These are phyloP conservation scores for Penicillium sumatraense DNA, from an alignment of 2,329 filamentous ascomycete species.

Conservation along the genomic window DNA sequence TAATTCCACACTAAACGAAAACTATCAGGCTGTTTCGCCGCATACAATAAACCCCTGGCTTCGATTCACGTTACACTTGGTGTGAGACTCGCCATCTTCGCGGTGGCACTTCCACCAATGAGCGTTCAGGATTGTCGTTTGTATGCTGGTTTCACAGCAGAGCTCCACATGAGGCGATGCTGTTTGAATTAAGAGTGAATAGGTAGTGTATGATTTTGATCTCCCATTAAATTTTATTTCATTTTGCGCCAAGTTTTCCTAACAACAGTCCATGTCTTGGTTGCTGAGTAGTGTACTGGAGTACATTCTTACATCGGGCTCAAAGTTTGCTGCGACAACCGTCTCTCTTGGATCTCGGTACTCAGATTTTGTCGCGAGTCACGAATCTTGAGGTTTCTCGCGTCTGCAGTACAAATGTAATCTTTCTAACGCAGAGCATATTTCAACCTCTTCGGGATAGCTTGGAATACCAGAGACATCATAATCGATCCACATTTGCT, in stretches of 20 bases:
- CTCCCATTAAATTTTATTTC: no score
- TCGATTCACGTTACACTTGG: not conserved
- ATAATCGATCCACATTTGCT: conserved; percentile 25
- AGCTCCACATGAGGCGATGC: not conserved
- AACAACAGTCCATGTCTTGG: no score
- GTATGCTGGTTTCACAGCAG: not conserved
- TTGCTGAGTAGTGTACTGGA: no score
- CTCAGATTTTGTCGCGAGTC: no score
- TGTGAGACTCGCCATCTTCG: not conserved
- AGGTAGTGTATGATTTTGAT: not conserved
- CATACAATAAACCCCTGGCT: not conserved
- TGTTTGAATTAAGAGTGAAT: not conserved
- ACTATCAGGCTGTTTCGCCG: not conserved
- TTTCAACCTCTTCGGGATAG: conserved; percentile 22
- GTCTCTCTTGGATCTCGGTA: no score
- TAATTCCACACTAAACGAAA: not conserved
- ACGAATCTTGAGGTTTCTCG: conserved; percentile 15
- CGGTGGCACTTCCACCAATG: not conserved
- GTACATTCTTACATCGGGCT: no score
- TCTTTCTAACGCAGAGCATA: conserved; percentile 19
- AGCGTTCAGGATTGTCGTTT: not conserved
- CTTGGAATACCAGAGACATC: conserved; percentile 18
- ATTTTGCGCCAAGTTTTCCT: no score
- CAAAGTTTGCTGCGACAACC: no score
- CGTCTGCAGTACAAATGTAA: conserved; percentile 24